Conservation (phyloP, 1,284 basidiomycete species). For the Cutaneotrichosporon dermatis region DNA sequence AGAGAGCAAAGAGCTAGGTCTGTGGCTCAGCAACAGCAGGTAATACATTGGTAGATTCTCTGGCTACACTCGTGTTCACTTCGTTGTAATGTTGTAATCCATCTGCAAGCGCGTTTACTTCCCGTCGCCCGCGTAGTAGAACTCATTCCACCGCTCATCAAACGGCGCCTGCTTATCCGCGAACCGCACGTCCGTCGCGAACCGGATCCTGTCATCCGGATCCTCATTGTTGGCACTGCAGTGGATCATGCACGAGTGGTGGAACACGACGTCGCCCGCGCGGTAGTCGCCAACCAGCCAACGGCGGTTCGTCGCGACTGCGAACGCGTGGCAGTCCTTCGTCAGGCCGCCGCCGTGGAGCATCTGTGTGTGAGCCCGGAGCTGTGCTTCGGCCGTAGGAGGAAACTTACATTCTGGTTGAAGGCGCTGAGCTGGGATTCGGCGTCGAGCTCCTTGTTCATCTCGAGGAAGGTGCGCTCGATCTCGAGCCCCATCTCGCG, state of each 20-base stretch:
- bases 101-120: background rate
- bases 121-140: background rate
- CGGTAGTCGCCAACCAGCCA: conserved; percentile 21
- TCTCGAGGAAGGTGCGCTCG: conserved; percentile 21
- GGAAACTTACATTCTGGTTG: conserved; percentile 25
- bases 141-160: conserved; percentile 16
- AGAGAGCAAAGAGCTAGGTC: no score
- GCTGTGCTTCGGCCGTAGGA: no score
- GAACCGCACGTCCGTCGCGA: conserved; percentile 18
- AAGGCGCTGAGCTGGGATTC: conserved; percentile 27
- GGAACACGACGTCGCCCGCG: conserved; percentile 24
- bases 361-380: conserved; percentile 11
- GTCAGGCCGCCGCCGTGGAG: conserved; percentile 13
- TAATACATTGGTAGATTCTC: no score
- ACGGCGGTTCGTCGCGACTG: conserved; percentile 4
- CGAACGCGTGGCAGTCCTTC: conserved; percentile 10
- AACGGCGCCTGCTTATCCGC: conserved; percentile 8
- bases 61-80: no score
- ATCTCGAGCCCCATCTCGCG: conserved; percentile 23
- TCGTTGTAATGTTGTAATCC: background rate
- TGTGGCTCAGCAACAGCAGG: no score
- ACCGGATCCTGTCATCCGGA: conserved; percentile 10
- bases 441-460: conserved; percentile 11
- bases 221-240: conserved; percentile 17
- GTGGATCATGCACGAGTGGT: conserved; percentile 18